Evolutionary conservation across 164 flowering plant genomes (phyloP).

Genomic region (Protea cynaroides): DNA sequence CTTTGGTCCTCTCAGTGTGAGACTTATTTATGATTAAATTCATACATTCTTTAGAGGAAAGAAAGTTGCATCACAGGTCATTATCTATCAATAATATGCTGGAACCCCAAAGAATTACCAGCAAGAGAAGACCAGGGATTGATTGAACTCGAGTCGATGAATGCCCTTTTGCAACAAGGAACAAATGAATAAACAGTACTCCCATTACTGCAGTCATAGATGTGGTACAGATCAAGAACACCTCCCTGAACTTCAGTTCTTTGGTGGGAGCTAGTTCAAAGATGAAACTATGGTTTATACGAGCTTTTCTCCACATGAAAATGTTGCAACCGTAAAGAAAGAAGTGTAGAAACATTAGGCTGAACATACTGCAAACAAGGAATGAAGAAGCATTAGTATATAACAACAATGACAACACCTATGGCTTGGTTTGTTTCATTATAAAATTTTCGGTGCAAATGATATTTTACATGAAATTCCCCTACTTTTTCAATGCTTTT

Average conservation of each 20-base stretch:
- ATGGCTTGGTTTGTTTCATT: too few relatives aligned
- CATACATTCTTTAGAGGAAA: too few relatives aligned
- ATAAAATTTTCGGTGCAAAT: too few relatives aligned
- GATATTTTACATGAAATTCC: too few relatives aligned
- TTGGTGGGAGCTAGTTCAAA: constrained; percentile 70
- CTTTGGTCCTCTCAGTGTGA: too few relatives aligned
- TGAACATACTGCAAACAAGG: constrained; percentile 79
- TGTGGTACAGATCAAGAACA: constrained; percentile 79
- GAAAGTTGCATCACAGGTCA: too few relatives aligned
- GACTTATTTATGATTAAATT: too few relatives aligned
- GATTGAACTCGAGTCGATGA: constrained; percentile 54
- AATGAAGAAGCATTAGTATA: too few relatives aligned
- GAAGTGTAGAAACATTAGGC: constrained; percentile 79
- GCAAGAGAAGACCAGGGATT: constrained; percentile 68
- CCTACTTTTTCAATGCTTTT: too few relatives aligned
- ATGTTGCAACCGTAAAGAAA: constrained; percentile 94
- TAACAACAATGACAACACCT: too few relatives aligned
- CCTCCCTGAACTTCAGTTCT: constrained; percentile 90
- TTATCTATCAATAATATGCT: too few relatives aligned
- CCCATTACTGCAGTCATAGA: constrained; percentile 78
- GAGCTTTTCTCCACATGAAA: constrained; percentile 75
- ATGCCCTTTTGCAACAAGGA: constrained; percentile 61
- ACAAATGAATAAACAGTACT: constrained; percentile 65
- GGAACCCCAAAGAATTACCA: constrained; percentile 42
- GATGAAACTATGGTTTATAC: constrained; percentile 89